Evolutionary conservation across 2,329 filamentous ascomycete genomes (phyloP), one percentile per base, ranked within the genome.

Genomic region (Plectosphaerella cucumerina): DNA sequence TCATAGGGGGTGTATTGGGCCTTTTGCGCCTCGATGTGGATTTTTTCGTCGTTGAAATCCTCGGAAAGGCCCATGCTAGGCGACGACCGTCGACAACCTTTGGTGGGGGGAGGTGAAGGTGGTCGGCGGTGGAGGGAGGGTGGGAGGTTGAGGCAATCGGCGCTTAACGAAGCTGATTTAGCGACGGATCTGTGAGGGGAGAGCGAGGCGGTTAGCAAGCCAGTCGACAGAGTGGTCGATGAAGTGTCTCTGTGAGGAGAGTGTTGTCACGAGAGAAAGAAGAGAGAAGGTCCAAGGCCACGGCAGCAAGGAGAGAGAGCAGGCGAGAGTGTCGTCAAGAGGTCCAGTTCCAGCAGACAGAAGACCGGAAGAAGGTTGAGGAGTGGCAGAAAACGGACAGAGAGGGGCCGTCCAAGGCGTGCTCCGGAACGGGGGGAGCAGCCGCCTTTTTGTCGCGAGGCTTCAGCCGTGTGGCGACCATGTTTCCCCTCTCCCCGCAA

Each of bases 1-100:
- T 90, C 85, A 84, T 93, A 97, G 48, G 79, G 82, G 66, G 79
- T 75, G 65, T 85, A 85, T 66, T 74, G 67, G 62, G 82, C 76
- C 60, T 77, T 74, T 66, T 82, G 75, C 59, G 81, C 77, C 60
- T 84, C 81, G 62, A 79, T 70, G 60, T 83, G 76, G 68, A 69
- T 79, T 70, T 85, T 74, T 81, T 81, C 81, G 70, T 86, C 83
- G 78, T 85, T 80, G 73, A 86, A 86, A 58, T 86, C 83, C 69
- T 77, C 77, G 66, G 72, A 73, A 73, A 79, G 70, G 78, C 81
- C 81, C 82, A 86, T 86, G 81, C 80, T 84, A 85, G 82, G 82
- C 82, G 75, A 82, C 67, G 65, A 66, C 49, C 50, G 57, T 61
- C 58, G 59, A 49, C 56, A 39, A 31, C 26, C 26, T 10, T 55